Percentiles rank a stretch among this genome's conserved stretches.
Conservation (phyloP, 139 green algal species). For the Volvox africanus region DNA sequence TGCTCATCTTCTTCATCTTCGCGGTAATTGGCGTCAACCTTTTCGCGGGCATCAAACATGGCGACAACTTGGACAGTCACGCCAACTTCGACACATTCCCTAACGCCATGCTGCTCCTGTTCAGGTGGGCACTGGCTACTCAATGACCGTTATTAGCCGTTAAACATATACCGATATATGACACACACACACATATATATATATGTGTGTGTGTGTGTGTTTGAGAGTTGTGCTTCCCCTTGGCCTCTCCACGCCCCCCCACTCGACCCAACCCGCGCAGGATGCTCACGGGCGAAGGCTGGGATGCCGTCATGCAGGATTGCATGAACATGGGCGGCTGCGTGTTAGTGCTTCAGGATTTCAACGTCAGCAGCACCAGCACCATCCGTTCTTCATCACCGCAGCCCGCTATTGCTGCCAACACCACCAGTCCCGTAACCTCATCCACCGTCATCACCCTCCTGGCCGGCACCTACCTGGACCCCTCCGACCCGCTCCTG, state of each 20-base stretch:
- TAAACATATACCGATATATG: no score
- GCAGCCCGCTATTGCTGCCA: not conserved
- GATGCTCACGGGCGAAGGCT: constrained; percentile 81
- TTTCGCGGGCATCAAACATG: constrained; percentile 74
- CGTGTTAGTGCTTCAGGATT: constrained; percentile 34
- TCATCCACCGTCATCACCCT: constrained; percentile 3
- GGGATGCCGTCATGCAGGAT: constrained; percentile 85
- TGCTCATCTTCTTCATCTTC: constrained; percentile 87
- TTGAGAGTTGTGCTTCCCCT: no score
- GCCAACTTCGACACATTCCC: constrained; percentile 81
- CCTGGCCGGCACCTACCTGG: constrained; percentile 56
- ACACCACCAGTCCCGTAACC: not conserved
- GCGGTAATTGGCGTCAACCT: constrained; percentile 84
- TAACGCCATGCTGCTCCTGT: constrained; percentile 68
- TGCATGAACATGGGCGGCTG: constrained; percentile 69
- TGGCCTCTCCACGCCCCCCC: not conserved
- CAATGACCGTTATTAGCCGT: no score
- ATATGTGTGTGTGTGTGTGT: no score
- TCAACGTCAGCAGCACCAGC: not conserved
- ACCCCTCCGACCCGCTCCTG: constrained; percentile 40
- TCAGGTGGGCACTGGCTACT: constrained; percentile 45
- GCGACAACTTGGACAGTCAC: constrained; percentile 55
- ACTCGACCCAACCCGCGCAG: constrained; percentile 12
- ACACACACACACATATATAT: no score
- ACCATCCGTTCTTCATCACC: not conserved